Base-by-base conservation (phyloP, 225 moss, liverwort and hornwort genomes). In the Ulota crispa region DNA sequence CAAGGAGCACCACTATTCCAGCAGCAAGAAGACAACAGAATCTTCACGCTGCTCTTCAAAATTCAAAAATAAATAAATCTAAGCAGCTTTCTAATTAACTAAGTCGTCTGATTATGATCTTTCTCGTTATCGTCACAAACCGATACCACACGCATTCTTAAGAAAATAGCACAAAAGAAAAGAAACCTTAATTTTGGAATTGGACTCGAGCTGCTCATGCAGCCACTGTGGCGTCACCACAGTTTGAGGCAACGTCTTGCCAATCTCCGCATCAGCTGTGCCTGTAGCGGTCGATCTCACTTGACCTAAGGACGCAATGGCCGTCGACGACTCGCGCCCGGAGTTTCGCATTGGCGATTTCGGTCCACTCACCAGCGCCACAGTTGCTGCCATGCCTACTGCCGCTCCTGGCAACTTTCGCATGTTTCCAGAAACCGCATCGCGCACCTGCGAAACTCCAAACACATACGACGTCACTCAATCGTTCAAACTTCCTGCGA, bases 161-260 rank as follows among this genome's bases (percentile, higher is more conserved):
- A 8, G 26, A 2, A 24, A 39, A 28, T 54, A 10, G 27, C 27
- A 19, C 7, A 14, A 31, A 30, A 23, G 23, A 42, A 15, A 50
- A 72, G 2, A 68, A n/a, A 91, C 90, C 90, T 91, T 91, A 3
- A 88, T 81, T 27, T 81, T 87, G 72, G 34, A 41, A 60, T 77
- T 82, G 5, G 64, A 76, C 31, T 85, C 41, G 56, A 86, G 84
- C 56, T 81, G 84, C 56, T 89, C 86, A 32, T 86, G 80, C 61
- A 91, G 76, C 91, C 91, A 91, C 20, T 89, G 68, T 2, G 88
- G 85, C 14, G 88, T 85, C 31, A 83, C 91, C 76, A 89, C 91
- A 10, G 85, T 67, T 42, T 68, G 81, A 23, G 88, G 88, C 70
- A 63, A 14, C 19, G 79, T 60, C 83, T 62, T 85, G 12, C 52